phyloP scores from a whole-genome alignment of 345 rosid genomes.

The Schrenkiella parvula region DNA sequence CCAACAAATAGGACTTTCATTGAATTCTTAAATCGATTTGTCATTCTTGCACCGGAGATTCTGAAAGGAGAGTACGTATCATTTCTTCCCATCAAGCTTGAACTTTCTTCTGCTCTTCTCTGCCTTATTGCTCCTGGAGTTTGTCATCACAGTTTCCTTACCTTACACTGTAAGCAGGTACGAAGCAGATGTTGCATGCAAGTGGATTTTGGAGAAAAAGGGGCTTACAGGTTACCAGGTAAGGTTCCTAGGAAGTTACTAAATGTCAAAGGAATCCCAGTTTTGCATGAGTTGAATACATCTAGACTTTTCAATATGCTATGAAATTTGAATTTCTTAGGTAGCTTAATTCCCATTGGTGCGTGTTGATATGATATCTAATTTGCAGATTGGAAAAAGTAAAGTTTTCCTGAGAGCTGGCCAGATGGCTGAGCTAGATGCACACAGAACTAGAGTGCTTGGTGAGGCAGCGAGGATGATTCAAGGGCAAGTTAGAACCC shows the following conservation, averaged over 20 bases:
- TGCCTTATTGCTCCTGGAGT: slow-evolving; percentile 24
- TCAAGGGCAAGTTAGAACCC: slow-evolving; percentile 50
- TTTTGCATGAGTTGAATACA: neutral
- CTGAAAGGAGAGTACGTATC: slow-evolving; percentile 51
- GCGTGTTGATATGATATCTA: slow-evolving; percentile 10
- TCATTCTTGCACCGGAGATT: slow-evolving; percentile 66
- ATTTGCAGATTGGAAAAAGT: slow-evolving; percentile 69
- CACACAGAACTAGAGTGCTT: slow-evolving; percentile 47
- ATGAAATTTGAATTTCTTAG: slow-evolving; percentile 10
- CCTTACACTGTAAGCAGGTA: slow-evolving; percentile 39
- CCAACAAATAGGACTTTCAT: slow-evolving; percentile 66
- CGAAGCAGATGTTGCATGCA: slow-evolving; percentile 73
- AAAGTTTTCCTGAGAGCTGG: slow-evolving; percentile 76
- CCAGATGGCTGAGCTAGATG: slow-evolving; percentile 80
- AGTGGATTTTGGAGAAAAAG: slow-evolving; percentile 63
- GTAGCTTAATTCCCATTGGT: neutral
- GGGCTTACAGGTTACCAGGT: slow-evolving; percentile 75
- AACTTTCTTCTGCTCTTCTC: slow-evolving; percentile 1
- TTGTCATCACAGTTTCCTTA: slow-evolving; percentile 10
- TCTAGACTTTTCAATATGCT: neutral
- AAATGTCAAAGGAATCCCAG: neutral
- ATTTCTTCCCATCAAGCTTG: slow-evolving; percentile 4
- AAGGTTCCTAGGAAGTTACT: slow-evolving; percentile 14
- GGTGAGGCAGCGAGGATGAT: slow-evolving; percentile 61
- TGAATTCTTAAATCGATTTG: slow-evolving; percentile 62